Percentiles rank a stretch among this genome's conserved stretches.
Conservation (phyloP, 1,284 basidiomycete species). For the Puccinia horiana region DNA sequence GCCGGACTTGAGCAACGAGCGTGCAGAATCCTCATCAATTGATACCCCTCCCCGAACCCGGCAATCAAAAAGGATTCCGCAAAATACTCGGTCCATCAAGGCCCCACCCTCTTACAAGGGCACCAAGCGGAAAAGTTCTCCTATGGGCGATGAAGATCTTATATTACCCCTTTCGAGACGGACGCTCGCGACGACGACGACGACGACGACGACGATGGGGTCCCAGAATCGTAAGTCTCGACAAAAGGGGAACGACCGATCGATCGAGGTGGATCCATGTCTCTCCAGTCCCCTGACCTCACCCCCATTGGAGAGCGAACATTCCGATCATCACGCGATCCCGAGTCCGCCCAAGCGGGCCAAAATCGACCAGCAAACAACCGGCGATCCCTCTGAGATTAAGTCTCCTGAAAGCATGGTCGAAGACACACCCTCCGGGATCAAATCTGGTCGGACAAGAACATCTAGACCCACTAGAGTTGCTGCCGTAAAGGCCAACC, state of each 20-base stretch:
- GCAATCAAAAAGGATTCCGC: background rate
- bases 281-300: constrained; percentile 10
- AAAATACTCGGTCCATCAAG: background rate
- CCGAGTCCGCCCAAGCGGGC: background rate
- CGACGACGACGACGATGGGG: background rate
- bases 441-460: background rate
- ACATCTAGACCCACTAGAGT: background rate
- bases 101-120: background rate
- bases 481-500: constrained; percentile 3
- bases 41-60: background rate
- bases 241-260: background rate
- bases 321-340: background rate
- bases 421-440: too few relatives aligned
- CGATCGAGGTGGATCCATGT: background rate
- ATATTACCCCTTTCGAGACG: background rate
- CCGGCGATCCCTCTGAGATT: background rate
- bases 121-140: constrained; percentile 12
- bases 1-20: background rate
- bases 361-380: background rate
- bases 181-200: background rate
- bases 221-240: background rate
- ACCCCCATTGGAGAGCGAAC: background rate
- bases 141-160: background rate
- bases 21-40: background rate
- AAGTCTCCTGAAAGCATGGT: background rate